Conservation (phyloP, 495 filamentous ascomycete genomes). For the Aspergillus biplanus region DNA sequence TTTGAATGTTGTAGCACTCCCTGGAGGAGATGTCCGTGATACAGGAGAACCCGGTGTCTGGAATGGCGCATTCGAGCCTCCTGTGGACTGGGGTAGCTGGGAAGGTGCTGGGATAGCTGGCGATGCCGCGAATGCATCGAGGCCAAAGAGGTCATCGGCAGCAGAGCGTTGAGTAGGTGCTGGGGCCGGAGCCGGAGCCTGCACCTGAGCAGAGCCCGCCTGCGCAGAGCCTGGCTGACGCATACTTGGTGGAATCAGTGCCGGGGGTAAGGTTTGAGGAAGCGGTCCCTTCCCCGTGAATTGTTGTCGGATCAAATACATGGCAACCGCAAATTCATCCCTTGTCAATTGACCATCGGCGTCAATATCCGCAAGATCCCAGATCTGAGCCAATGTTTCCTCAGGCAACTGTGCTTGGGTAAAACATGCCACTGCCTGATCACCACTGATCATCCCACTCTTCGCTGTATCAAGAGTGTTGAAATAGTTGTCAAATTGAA, state of each 20-base stretch:
- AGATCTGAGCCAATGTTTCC: constrained; percentile 91
- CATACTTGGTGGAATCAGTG: constrained; percentile 87
- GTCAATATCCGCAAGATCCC: constrained; percentile 95
- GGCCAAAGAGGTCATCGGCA: constrained; percentile 87
- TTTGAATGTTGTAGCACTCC: constrained; percentile 66
- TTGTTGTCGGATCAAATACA: constrained; percentile 94
- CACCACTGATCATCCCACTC: constrained; percentile 82
- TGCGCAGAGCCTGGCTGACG: constrained; percentile 61
- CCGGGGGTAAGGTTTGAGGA: constrained; percentile 74
- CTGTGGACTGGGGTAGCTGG: constrained; percentile 70
- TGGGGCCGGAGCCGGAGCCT: constrained; percentile 51
- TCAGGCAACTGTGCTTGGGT: constrained; percentile 88
- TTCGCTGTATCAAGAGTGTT: constrained; percentile 76
- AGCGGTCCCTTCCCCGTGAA: constrained; percentile 70
- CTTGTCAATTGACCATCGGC: constrained; percentile 81
- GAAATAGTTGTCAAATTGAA: constrained; percentile 82
- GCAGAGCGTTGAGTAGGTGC: constrained; percentile 67
- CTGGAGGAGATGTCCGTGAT: constrained; percentile 41
- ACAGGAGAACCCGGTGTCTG: constrained; percentile 44
- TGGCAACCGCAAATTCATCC: constrained; percentile 96
- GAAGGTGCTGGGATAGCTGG: constrained; percentile 55
- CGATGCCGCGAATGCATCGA: constrained; percentile 60
- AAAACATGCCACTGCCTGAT: constrained; percentile 95
- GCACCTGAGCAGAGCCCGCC: constrained; percentile 42
- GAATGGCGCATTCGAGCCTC: constrained; percentile 60